Evolutionary conservation across 1,284 basidiomycete species (phyloP), one percentile per base, ranked within the genome.

Genomic region (Meira nashicola): DNA sequence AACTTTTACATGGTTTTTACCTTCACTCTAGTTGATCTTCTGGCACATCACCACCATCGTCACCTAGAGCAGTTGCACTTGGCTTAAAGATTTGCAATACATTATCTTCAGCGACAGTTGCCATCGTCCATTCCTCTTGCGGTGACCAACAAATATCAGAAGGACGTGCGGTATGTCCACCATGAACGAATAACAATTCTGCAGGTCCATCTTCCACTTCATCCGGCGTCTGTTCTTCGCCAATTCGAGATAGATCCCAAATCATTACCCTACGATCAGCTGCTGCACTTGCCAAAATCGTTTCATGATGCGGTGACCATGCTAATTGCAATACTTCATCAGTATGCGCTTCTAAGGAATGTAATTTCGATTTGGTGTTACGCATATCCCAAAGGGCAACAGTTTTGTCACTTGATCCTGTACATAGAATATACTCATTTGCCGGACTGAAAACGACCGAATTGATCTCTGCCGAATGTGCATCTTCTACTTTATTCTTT

Each of bases 141-240:
- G 74, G 75, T 46, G 67, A 71, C 75, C 74, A 78, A 9, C 60
- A 67, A 3, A 78, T 54, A 60, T 78, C 76, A 0, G 75, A 74
- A 11, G 75, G 73, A 4, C 75, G 52, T 21, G 66, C 67, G 9
- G 74, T 78, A 54, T 78, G 76, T 2, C 76, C 76, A 19, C 76
- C 76, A 44, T 78, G 76, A 0, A 77, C 72, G 56, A 78, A 78
- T 33, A 77, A 60, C 8, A 78, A 56, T 49, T 78, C 76, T 2
- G 94, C 93, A 2, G 95, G 66, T 7, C 95, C 94, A 75, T 98
- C 94, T 79, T 98, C 95, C 54, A 92, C 90, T 75, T 98, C 94
- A 70, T 98, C 94, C 1, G 94, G 93, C 0, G 90, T 91, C 79
- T 98, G 94, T 79, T 98, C 95, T 54, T 89, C 86, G 1, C 94